phyloP scores from a whole-genome alignment of 2,329 filamentous ascomycete genomes.

The Sclerotinia spermophila region DNA sequence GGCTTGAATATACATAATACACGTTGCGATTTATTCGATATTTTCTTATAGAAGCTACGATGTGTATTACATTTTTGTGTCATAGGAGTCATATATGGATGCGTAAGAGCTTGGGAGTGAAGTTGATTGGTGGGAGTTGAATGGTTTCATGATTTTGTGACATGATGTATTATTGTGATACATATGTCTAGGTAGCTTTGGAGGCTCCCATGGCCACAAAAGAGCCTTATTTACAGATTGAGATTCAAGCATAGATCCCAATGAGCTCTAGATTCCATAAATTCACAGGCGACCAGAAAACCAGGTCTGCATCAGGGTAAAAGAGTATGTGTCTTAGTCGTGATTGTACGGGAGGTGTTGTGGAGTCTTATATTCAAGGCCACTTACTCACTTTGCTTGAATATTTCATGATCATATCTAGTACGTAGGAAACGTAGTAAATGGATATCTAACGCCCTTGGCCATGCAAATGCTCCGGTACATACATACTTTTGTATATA shows the following conservation, averaged over 20 bases:
- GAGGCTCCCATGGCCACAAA: background rate
- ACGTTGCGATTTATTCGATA: too few relatives aligned
- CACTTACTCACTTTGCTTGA: background rate
- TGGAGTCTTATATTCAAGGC: background rate
- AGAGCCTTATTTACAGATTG: background rate
- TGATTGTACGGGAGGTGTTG: background rate
- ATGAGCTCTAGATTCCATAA: background rate
- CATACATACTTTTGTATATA: conserved; percentile 1
- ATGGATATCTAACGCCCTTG: conserved; percentile 4
- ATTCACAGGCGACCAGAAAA: background rate
- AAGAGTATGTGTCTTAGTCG: background rate
- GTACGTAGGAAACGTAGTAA: background rate
- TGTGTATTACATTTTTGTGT: too few relatives aligned
- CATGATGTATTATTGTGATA: too few relatives aligned
- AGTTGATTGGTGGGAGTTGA: too few relatives aligned
- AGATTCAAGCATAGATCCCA: background rate
- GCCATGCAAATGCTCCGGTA: conserved; percentile 4
- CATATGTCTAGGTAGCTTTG: background rate
- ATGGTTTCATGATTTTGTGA: too few relatives aligned
- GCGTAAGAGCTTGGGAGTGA: too few relatives aligned
- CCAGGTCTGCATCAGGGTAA: background rate
- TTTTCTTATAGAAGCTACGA: too few relatives aligned
- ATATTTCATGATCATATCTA: background rate
- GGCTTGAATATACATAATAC: too few relatives aligned
- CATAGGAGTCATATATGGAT: too few relatives aligned